Conservation (phyloP, 2,329 filamentous ascomycete species). For the Penicillium aurantiogriseum region DNA sequence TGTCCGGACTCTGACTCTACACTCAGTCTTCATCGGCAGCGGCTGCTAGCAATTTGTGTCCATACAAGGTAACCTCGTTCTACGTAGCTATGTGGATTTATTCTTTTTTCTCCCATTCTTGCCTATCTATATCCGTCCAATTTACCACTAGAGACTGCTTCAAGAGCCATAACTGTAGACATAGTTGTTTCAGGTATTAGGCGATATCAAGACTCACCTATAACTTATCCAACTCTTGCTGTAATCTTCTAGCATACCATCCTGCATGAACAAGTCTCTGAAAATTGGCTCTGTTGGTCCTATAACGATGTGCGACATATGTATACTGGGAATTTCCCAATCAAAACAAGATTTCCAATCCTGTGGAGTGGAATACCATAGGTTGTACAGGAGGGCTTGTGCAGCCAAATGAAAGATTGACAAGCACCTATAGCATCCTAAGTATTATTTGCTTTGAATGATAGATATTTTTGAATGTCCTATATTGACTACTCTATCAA, state of each 20-base stretch:
- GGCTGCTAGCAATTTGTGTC: too few relatives aligned
- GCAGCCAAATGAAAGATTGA: background rate
- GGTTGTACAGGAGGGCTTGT: background rate
- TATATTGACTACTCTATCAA: too few relatives aligned
- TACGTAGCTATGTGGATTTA: background rate
- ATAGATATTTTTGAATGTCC: too few relatives aligned
- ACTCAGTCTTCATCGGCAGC: background rate
- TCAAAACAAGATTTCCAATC: background rate
- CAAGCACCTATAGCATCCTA: too few relatives aligned
- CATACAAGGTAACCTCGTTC: background rate
- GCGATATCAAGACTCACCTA: background rate
- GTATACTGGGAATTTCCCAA: background rate
- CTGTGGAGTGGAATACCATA: background rate
- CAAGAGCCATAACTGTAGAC: too few relatives aligned
- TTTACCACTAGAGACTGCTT: too few relatives aligned
- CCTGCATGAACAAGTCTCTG: background rate
- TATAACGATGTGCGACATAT: too few relatives aligned
- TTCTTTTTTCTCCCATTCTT: background rate
- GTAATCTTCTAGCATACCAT: background rate
- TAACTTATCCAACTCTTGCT: background rate
- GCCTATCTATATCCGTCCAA: background rate
- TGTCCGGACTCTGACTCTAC: background rate
- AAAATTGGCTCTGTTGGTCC: background rate
- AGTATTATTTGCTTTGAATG: too few relatives aligned
- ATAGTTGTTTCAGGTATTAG: background rate